A percentile compares a stretch with the other conserved stretches of the same genome.
Evolutionary conservation across 2,329 filamentous ascomycete species (phyloP).

Genomic region (Phoma sp.): DNA sequence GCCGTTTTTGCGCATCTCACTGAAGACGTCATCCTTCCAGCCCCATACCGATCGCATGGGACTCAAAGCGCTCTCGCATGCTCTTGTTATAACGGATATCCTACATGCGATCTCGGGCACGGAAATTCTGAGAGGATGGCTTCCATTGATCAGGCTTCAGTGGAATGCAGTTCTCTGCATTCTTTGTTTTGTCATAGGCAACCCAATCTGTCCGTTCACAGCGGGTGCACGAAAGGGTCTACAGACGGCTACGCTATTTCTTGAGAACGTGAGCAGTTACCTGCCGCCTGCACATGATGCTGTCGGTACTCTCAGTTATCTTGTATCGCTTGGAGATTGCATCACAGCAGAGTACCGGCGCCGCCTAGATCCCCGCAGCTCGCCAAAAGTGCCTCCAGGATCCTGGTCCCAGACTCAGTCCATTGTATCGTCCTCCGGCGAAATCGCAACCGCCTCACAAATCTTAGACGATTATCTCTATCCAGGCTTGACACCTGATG

Average conservation of each 20-base stretch:
- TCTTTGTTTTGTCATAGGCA: constrained; percentile 5
- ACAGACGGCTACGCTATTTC: background rate
- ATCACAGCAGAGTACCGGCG: constrained; percentile 4
- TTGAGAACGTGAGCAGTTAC: background rate
- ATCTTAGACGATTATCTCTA: background rate
- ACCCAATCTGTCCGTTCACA: constrained; percentile 8
- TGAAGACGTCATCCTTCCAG: constrained; percentile 8
- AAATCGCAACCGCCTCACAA: background rate
- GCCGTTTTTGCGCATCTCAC: constrained; percentile 3
- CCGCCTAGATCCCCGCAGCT: constrained; percentile 1
- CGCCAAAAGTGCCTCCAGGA: background rate
- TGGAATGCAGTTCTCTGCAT: constrained; percentile 10
- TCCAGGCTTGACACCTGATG: background rate
- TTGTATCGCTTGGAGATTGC: constrained; percentile 2
- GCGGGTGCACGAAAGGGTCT: constrained; percentile 6
- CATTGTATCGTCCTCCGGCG: background rate
- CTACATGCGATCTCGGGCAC: constrained; percentile 1
- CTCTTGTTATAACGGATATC: constrained; percentile 9
- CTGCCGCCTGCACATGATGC: background rate
- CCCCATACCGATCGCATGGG: constrained; percentile 8
- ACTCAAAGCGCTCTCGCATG: constrained; percentile 6
- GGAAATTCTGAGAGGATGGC: constrained; percentile 4
- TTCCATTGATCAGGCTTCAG: constrained; percentile 2
- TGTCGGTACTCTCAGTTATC: constrained; percentile 1
- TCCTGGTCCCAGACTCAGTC: constrained; percentile 3